These are phyloP conservation scores for Alisma plantagoaquatica DNA, from an alignment of 106 monocot species.

Conservation along the genomic window DNA sequence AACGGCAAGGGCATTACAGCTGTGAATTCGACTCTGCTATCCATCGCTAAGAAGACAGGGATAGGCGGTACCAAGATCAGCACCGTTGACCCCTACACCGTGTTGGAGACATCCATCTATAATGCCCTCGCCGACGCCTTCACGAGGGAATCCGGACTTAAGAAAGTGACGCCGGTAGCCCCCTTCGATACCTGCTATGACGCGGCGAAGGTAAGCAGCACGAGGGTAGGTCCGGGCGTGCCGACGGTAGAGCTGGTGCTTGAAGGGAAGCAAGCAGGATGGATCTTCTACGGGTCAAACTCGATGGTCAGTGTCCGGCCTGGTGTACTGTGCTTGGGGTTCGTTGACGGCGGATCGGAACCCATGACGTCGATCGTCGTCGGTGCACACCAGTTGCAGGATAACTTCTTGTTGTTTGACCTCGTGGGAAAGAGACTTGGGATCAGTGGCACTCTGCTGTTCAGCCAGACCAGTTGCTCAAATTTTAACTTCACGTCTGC, in stretches of 20 bases:
- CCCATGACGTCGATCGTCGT: not conserved
- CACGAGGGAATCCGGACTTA: constrained; percentile 6
- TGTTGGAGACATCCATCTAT: constrained; percentile 40
- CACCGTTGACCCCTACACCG: constrained; percentile 42
- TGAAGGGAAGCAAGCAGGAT: constrained; percentile 25
- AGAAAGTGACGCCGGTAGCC: constrained; percentile 14
- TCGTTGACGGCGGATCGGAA: not conserved
- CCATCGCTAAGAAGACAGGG: constrained; percentile 36
- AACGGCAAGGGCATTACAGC: constrained; percentile 21
- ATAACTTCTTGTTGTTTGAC: constrained; percentile 3
- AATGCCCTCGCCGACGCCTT: constrained; percentile 29
- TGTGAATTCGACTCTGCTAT: constrained; percentile 29
- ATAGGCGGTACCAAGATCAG: constrained; percentile 61
- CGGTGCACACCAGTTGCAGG: not conserved
- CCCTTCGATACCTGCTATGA: constrained; percentile 31
- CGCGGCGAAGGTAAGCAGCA: constrained; percentile 14
- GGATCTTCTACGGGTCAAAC: constrained; percentile 35
- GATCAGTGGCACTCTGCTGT: not conserved
- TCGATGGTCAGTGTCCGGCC: not conserved
- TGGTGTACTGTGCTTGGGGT: constrained; percentile 1
- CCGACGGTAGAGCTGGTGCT: constrained; percentile 44
- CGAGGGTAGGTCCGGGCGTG: constrained; percentile 44
- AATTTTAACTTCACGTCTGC: not conserved
- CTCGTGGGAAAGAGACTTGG: not conserved
- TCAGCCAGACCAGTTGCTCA: not conserved